Conservation (phyloP, 73 alveolate genomes). For the Durusdinium trenchii region DNA sequence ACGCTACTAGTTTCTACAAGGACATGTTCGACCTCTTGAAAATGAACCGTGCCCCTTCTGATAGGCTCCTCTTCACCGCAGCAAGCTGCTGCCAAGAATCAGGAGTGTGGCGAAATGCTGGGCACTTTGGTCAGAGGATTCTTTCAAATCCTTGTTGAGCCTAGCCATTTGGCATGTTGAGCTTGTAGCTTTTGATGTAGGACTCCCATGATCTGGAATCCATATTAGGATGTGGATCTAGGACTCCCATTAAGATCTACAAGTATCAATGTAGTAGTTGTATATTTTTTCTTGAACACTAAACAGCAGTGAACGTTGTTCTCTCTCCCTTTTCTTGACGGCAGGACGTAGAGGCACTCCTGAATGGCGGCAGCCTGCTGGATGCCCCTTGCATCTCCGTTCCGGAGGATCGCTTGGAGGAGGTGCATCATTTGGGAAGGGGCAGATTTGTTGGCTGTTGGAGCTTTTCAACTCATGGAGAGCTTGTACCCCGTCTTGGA, state of each 20-base stretch:
- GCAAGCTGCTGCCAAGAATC: conserved; percentile 59
- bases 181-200: no score
- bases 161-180: not conserved
- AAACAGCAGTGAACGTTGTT: no score
- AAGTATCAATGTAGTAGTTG: not conserved
- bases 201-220: no score
- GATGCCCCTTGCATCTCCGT: conserved; percentile 91
- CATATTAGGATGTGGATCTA: no score
- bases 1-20: no score
- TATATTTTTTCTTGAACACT: not conserved
- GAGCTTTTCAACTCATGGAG: not conserved
- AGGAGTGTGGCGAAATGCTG: conserved; percentile 4
- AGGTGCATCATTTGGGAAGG: not conserved
- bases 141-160: not conserved
- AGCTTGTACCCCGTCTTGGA: not conserved
- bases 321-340: not conserved
- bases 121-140: not conserved
- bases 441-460: not conserved
- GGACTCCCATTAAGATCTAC: no score
- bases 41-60: not conserved
- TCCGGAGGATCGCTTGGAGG: conserved; percentile 33
- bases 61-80: conserved; percentile 50
- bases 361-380: conserved; percentile 65
- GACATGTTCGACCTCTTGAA: no score
- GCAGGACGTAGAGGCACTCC: conserved; percentile 55